A percentile compares a stretch with the other conserved stretches of the same genome.
These are phyloP conservation scores for Friedmanniomyces simplex DNA, from an alignment of 495 filamentous ascomycete species.

Conservation along the genomic window DNA sequence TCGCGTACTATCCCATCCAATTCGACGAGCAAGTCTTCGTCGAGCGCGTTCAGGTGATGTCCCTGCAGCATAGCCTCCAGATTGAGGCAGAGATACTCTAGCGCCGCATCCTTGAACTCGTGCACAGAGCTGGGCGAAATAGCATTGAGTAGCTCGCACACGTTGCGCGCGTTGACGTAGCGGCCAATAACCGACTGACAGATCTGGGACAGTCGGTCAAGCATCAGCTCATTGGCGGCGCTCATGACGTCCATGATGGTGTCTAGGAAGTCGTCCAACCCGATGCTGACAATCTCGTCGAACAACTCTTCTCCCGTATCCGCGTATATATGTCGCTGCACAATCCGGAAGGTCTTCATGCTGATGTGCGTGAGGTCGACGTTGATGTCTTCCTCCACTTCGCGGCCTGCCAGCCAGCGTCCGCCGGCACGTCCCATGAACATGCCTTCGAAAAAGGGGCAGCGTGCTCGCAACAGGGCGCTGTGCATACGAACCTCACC, in stretches of 20 bases:
- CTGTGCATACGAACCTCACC: constrained; percentile 61
- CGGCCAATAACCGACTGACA: constrained; percentile 82
- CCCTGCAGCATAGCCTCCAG: constrained; percentile 85
- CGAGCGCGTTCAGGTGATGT: constrained; percentile 74
- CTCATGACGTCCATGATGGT: constrained; percentile 85
- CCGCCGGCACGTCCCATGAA: constrained; percentile 79
- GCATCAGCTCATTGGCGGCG: constrained; percentile 87
- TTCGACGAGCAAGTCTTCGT: constrained; percentile 67
- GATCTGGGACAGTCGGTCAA: constrained; percentile 78
- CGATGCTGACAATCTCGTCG: constrained; percentile 57
- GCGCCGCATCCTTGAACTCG: constrained; percentile 75
- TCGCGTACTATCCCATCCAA: constrained; percentile 68
- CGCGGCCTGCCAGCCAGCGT: constrained; percentile 64
- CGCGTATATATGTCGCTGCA: constrained; percentile 72
- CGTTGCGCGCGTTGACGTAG: constrained; percentile 80
- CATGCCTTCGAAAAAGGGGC: constrained; percentile 83
- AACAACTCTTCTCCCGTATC: constrained; percentile 76
- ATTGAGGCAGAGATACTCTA: constrained; percentile 88
- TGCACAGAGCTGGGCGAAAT: constrained; percentile 70
- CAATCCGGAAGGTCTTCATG: constrained; percentile 59
- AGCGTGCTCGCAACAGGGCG: constrained; percentile 66
- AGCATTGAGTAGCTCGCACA: constrained; percentile 70
- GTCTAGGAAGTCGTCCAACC: constrained; percentile 75
- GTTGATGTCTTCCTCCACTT: constrained; percentile 38
- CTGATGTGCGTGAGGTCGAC: constrained; percentile 80